These are phyloP conservation scores for Chlamydomonas sp. DNA, from an alignment of 139 green algal species.

Conservation along the genomic window DNA sequence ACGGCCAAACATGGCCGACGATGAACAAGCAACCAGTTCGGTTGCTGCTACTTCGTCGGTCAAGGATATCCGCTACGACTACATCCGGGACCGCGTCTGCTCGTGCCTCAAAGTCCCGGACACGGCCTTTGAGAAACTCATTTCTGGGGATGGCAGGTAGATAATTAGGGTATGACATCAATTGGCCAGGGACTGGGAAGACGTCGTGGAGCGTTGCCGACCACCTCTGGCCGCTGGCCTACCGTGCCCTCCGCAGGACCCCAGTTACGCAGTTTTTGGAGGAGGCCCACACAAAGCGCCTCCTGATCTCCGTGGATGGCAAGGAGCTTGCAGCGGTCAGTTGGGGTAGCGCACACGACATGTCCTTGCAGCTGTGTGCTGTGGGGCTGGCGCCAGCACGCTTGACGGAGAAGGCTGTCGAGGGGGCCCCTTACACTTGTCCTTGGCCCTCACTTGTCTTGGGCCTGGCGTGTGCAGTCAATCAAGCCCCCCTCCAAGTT, in stretches of 20 bases:
- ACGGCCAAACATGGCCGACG: slow-evolving; percentile 14
- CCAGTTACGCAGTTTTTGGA: slow-evolving; percentile 71
- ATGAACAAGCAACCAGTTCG: not conserved
- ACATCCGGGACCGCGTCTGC: slow-evolving; percentile 66
- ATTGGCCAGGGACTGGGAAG: not conserved
- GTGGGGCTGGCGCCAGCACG: not conserved
- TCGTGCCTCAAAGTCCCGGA: slow-evolving; percentile 77
- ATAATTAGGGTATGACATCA: not conserved
- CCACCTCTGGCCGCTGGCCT: not conserved
- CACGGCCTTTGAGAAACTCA: slow-evolving; percentile 66
- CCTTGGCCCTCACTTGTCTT: not conserved
- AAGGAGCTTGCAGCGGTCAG: slow-evolving; percentile 76
- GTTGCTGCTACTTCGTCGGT: not conserved
- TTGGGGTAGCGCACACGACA: not conserved
- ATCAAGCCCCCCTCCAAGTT: slow-evolving; percentile 77
- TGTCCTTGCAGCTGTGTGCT: not conserved
- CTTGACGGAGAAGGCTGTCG: too few relatives aligned
- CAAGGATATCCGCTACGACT: slow-evolving; percentile 61
- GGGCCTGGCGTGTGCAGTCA: slow-evolving; percentile 46
- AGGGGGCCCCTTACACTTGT: not conserved
- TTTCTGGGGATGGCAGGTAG: slow-evolving; percentile 67
- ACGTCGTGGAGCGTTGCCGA: not conserved
- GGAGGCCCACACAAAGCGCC: slow-evolving; percentile 44
- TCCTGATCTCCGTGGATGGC: slow-evolving; percentile 76
- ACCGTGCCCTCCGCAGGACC: slow-evolving; percentile 47